A percentile compares a stretch with the other conserved stretches of the same genome.
phyloP scores from a whole-genome alignment of 2,329 filamentous ascomycete genomes.

The Nigrospora osmanthi region DNA sequence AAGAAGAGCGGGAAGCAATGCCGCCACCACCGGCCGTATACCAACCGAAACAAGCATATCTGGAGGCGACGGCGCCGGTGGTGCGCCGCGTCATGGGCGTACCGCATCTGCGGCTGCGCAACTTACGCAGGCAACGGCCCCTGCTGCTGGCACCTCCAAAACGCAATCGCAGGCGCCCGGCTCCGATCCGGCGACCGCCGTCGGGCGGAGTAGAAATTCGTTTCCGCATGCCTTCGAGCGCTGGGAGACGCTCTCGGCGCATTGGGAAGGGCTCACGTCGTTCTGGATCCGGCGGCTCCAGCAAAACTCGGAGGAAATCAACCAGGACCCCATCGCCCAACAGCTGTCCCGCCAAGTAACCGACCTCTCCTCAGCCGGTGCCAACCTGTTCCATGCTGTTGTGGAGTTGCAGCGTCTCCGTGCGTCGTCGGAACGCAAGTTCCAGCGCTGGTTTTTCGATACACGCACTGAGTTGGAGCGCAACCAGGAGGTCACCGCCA shows the following conservation, averaged over 20 bases:
- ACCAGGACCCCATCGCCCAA: constrained; percentile 72
- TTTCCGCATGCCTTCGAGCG: constrained; percentile 97
- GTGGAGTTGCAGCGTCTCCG: constrained; percentile 91
- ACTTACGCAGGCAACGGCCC: constrained; percentile 5
- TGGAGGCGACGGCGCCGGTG: constrained; percentile 5
- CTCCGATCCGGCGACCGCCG: constrained; percentile 20
- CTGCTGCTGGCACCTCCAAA: constrained; percentile 22
- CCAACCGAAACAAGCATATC: constrained; percentile 2
- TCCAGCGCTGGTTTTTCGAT: constrained; percentile 98
- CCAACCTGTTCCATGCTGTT: constrained; percentile 94
- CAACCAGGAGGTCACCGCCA: constrained; percentile 71
- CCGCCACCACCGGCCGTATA: constrained; percentile 8
- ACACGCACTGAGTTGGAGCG: constrained; percentile 83
- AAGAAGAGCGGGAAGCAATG: constrained; percentile 6
- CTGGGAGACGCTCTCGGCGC: constrained; percentile 93
- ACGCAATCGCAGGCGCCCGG: constrained; percentile 17
- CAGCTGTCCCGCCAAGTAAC: constrained; percentile 92
- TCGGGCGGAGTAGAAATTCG: constrained; percentile 46
- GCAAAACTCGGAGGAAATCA: constrained; percentile 80
- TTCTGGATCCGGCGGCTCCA: constrained; percentile 95
- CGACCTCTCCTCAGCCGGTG: constrained; percentile 92
- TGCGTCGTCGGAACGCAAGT: constrained; percentile 93
- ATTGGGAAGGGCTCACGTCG: constrained; percentile 95
- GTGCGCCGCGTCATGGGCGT: constrained; percentile 16
- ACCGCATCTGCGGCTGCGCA: constrained; percentile 10